Conservation (phyloP, 208 protist genomes). For the Trypanosoma grayi region DNA sequence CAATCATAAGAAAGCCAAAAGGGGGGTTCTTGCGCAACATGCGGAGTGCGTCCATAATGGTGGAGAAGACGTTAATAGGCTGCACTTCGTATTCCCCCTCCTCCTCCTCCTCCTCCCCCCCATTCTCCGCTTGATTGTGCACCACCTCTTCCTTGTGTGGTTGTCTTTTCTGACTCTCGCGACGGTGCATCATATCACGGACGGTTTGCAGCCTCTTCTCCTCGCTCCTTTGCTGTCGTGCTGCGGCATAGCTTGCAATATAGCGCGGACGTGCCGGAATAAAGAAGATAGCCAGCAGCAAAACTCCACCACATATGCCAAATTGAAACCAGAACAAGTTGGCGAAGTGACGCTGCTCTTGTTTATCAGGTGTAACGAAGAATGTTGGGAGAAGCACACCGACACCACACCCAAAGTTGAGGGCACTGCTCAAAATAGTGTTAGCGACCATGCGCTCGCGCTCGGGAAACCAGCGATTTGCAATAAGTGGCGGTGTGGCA, state of each 20-base stretch:
- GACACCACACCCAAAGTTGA: conserved; percentile 70
- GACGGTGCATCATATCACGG: conserved; percentile 16
- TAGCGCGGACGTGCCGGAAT: conserved; percentile 45
- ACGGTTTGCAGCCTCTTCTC: conserved; percentile 30
- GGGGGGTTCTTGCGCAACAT: conserved; percentile 46
- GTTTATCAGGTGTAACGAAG: conserved; percentile 54
- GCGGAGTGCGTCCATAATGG: conserved; percentile 55
- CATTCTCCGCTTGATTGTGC: not conserved
- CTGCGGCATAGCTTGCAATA: conserved; percentile 47
- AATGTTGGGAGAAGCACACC: conserved; percentile 67
- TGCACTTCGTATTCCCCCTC: conserved; percentile 29
- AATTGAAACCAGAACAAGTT: conserved; percentile 80
- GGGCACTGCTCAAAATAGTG: conserved; percentile 55
- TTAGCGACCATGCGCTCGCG: conserved; percentile 64
- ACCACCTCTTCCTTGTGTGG: too few species aligned
- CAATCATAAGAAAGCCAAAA: conserved; percentile 56
- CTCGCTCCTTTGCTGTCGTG: conserved; percentile 38
- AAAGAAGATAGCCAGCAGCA: conserved; percentile 53
- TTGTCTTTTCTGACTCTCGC: not conserved
- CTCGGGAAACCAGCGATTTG: conserved; percentile 75
- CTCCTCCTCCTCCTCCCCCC: conserved; percentile 1
- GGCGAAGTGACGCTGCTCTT: conserved; percentile 48
- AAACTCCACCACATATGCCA: conserved; percentile 27
- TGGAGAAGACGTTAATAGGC: conserved; percentile 65
- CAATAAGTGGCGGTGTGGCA: conserved; percentile 72